These are phyloP conservation scores for Eutrema heterophyllum DNA, from an alignment of 345 rosid genomes.

Conservation along the genomic window DNA sequence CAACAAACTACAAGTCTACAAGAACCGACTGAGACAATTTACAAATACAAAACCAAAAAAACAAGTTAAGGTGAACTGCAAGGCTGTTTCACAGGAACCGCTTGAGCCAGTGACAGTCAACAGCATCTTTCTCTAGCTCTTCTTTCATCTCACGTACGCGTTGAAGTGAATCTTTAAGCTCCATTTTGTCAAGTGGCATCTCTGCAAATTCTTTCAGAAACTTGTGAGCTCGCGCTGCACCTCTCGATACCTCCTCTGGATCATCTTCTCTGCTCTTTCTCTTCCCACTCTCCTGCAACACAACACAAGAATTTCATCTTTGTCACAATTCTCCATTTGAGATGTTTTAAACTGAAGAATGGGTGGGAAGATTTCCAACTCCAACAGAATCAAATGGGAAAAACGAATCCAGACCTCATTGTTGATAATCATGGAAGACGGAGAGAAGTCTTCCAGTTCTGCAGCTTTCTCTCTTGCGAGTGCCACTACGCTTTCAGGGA, in stretches of 20 bases:
- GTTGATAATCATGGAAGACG: slow-evolving; percentile 42
- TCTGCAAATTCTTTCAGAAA: slow-evolving; percentile 80
- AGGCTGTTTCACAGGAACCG: slow-evolving; percentile 46
- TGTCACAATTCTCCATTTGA: not conserved
- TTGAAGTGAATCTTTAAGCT: slow-evolving; percentile 61
- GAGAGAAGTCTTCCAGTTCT: slow-evolving; percentile 93
- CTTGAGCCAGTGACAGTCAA: slow-evolving; percentile 58
- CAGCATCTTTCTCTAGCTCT: slow-evolving; percentile 69
- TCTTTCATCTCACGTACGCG: slow-evolving; percentile 51
- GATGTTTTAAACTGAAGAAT: not conserved
- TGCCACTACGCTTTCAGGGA: slow-evolving; percentile 88
- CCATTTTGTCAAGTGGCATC: slow-evolving; percentile 81
- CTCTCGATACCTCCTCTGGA: slow-evolving; percentile 56
- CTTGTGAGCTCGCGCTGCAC: slow-evolving; percentile 69
- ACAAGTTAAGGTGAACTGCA: not conserved
- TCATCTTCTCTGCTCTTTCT: slow-evolving; percentile 54
- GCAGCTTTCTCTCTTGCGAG: slow-evolving; percentile 95
- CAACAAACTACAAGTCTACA: not conserved
- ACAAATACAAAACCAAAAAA: not conserved
- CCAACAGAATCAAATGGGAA: not conserved
- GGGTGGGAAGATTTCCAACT: not conserved
- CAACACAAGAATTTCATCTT: not conserved
- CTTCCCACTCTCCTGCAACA: slow-evolving; percentile 58
- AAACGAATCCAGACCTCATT: slow-evolving; percentile 41
- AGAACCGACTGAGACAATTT: not conserved